A percentile compares a stretch with the other conserved stretches of the same genome.
These are phyloP conservation scores for Quercus gilva DNA, from an alignment of 306 rosid genomes.

Conservation along the genomic window DNA sequence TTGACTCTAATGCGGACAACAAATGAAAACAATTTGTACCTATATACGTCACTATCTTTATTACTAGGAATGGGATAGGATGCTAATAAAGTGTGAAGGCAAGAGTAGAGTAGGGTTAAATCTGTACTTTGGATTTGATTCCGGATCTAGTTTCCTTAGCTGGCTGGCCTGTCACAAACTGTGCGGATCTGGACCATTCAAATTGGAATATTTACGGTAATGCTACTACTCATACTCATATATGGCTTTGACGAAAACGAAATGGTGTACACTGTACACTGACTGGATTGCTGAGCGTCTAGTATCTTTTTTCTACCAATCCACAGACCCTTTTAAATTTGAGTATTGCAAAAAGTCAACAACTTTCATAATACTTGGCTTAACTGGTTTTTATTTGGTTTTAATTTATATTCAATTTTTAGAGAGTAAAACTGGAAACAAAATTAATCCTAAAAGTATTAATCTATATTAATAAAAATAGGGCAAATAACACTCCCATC, in stretches of 20 bases:
- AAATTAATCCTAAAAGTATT: too few species aligned
- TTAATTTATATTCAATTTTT: too few species aligned
- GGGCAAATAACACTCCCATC: too few species aligned
- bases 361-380: too few species aligned
- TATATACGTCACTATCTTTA: too few species aligned
- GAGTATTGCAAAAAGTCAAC: not conserved
- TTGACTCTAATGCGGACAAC: too few species aligned
- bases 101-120: not conserved
- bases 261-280: too few species aligned
- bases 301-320: not conserved
- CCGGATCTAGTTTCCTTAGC: not conserved
- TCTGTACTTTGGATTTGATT: not conserved
- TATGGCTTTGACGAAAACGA: not conserved
- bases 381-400: too few species aligned
- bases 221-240: not conserved
- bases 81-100: not conserved
- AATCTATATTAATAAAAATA: too few species aligned
- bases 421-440: too few species aligned
- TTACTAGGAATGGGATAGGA: not conserved
- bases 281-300: too few species aligned
- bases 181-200: slow-evolving; percentile 7
- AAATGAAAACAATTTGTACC: too few species aligned
- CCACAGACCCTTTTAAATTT: not conserved
- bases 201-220: slow-evolving; percentile 16
- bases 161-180: not conserved